Conservation (phyloP, 2,329 filamentous ascomycete genomes). For the Apiospora malaysiana region DNA sequence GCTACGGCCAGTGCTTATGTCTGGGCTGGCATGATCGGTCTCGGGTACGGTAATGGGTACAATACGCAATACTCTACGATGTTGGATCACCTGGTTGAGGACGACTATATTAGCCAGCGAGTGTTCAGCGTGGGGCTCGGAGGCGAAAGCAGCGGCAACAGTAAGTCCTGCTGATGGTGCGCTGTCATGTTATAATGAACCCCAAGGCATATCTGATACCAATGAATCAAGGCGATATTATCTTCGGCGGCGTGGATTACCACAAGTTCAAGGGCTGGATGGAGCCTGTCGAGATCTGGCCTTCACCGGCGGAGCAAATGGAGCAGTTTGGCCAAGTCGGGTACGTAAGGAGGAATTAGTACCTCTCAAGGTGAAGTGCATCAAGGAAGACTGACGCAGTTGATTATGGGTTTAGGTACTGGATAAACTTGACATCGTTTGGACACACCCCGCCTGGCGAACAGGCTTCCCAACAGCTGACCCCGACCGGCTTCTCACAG, state of each 20-base stretch:
- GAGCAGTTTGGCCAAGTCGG: slow-evolving; percentile 39
- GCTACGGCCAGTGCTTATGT: slow-evolving; percentile 44
- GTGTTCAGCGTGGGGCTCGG: slow-evolving; percentile 45
- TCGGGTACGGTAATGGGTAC: slow-evolving; percentile 43
- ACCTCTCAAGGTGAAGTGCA: not conserved
- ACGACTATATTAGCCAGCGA: slow-evolving; percentile 41
- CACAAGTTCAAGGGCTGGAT: slow-evolving; percentile 48
- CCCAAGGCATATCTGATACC: not conserved
- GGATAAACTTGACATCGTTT: slow-evolving; percentile 45
- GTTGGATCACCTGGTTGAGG: slow-evolving; percentile 41
- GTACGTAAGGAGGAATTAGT: slow-evolving; percentile 30
- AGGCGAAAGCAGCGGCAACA: slow-evolving; percentile 39
- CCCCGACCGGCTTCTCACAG: slow-evolving; percentile 40
- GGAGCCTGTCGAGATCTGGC: slow-evolving; percentile 42
- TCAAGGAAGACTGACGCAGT: not conserved
- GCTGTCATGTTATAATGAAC: rapidly evolving
- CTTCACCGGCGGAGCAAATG: slow-evolving; percentile 41
- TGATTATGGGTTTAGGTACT: slow-evolving; percentile 36
- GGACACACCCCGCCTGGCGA: slow-evolving; percentile 39
- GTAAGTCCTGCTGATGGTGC: slow-evolving; percentile 29
- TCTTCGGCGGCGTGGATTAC: slow-evolving; percentile 55
- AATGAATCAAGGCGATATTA: slow-evolving; percentile 39
- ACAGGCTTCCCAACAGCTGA: slow-evolving; percentile 24
- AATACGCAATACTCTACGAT: slow-evolving; percentile 43
- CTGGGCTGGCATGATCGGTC: slow-evolving; percentile 44